These are phyloP conservation scores for Tilletia caries DNA, from an alignment of 1,284 basidiomycete species.

Conservation along the genomic window DNA sequence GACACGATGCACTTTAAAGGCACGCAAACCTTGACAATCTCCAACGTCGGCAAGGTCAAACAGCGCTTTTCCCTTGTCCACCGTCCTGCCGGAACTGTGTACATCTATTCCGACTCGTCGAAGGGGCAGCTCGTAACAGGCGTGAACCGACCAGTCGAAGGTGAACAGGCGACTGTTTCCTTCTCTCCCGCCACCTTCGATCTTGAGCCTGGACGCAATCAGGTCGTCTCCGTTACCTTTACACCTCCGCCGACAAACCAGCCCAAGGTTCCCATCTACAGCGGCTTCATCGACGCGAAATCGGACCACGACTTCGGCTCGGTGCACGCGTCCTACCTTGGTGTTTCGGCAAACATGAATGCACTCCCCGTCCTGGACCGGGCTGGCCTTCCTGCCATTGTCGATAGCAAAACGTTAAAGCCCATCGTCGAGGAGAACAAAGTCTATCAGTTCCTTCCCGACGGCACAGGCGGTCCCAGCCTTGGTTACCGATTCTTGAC, in stretches of 20 bases:
- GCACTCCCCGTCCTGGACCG: not conserved
- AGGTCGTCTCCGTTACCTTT: slow-evolving; percentile 52
- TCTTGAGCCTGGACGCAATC: slow-evolving; percentile 51
- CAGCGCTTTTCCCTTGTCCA: slow-evolving; percentile 38
- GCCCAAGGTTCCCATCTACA: slow-evolving; percentile 62
- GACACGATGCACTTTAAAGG: slow-evolving; percentile 60
- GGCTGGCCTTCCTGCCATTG: too few relatives aligned
- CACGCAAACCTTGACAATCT: slow-evolving; percentile 31
- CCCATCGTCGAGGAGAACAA: too few relatives aligned
- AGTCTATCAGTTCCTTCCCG: too few relatives aligned
- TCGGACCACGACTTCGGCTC: not conserved
- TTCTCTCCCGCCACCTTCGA: slow-evolving; percentile 54
- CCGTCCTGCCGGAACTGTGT: slow-evolving; percentile 50
- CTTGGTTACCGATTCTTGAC: too few relatives aligned
- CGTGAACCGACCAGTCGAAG: slow-evolving; percentile 59
- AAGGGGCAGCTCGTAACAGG: not conserved
- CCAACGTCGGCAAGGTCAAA: slow-evolving; percentile 34
- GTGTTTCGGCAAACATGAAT: slow-evolving; percentile 35
- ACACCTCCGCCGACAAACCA: slow-evolving; percentile 58
- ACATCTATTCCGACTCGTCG: slow-evolving; percentile 49
- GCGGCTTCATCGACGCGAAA: not conserved
- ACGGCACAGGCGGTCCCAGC: too few relatives aligned
- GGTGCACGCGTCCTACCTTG: slow-evolving; percentile 50
- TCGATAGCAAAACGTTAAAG: too few relatives aligned
- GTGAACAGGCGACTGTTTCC: slow-evolving; percentile 57